These are phyloP conservation scores for Leptographium flavum DNA, from an alignment of 2,329 filamentous ascomycete genomes.

Conservation along the genomic window DNA sequence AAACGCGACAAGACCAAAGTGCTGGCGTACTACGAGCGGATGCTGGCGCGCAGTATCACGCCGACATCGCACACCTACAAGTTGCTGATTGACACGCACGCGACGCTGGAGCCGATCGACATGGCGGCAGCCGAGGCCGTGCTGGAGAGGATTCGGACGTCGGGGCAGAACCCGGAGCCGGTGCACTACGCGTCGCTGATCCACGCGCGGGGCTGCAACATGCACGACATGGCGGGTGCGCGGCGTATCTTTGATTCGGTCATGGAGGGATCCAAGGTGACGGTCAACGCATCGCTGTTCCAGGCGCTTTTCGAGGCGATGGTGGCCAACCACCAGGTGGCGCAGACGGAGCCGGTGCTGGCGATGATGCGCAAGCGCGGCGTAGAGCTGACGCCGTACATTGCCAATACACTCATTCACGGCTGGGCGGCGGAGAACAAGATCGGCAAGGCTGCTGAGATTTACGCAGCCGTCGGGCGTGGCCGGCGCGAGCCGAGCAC, in stretches of 20 bases:
- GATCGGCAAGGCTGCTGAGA: conserved; percentile 59
- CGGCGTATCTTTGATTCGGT: conserved; percentile 71
- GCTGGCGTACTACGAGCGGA: conserved; percentile 84
- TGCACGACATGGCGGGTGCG: conserved; percentile 80
- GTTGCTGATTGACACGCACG: conserved; percentile 87
- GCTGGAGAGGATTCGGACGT: conserved; percentile 59
- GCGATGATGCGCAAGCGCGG: conserved; percentile 57
- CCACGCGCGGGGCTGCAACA: conserved; percentile 86
- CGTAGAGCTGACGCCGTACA: conserved; percentile 88
- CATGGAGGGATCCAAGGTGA: conserved; percentile 49
- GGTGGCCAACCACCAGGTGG: conserved; percentile 83
- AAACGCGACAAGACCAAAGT: conserved; percentile 95
- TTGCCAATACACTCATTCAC: conserved; percentile 95
- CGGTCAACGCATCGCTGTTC: conserved; percentile 74
- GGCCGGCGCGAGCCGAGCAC: conserved; percentile 88
- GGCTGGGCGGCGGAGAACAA: conserved; percentile 83
- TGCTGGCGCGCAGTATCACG: conserved; percentile 73
- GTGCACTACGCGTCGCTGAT: conserved; percentile 94
- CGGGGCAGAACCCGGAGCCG: conserved; percentile 67
- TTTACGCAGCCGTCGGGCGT: conserved; percentile 67
- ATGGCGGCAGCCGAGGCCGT: conserved; percentile 79
- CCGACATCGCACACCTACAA: conserved; percentile 97
- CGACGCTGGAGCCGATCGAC: conserved; percentile 80
- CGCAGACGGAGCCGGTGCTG: conserved; percentile 60
- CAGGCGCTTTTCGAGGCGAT: conserved; percentile 95